Base-by-base conservation (phyloP, 257 asterid genomes). In the Nicotiana paniculata region DNA sequence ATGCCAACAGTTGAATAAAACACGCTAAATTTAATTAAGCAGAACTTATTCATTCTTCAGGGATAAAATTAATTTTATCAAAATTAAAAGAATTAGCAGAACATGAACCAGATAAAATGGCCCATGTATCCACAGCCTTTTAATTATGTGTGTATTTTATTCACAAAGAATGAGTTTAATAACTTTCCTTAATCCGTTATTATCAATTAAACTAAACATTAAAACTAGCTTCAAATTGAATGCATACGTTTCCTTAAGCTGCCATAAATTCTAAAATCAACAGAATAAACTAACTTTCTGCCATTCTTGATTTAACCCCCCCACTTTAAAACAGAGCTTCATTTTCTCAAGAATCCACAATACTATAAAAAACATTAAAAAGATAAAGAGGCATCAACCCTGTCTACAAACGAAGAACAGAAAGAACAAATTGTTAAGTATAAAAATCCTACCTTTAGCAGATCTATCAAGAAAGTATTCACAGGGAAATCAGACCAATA, bases 381-480 rank as follows among this genome's bases (percentile, higher is more conserved):
- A 16, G 35, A 35, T 4, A 17, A 33, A 53, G 39, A 35, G 4
- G 35, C 35, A 32, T 32, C 4, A 32, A 32, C 4, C 35, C 79
- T 64, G 46, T 82, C 58, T 5, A 26, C n/a, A 30, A 32, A 32
- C 0, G 24, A n/a, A 76, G 13, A 30, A 72, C 51, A 54, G 2
- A 24, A 81, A 55, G 2, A 79, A 59, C 39, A 46, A 64, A 51
- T 62, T 26, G 12, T 28, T 21, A 4, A 67, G 82, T 26, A 39
- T 64, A 63, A 67, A 80, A 26, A 59, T 67, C 82, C 81, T 33
- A 83, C 81, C 81, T 81, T 55, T 21, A 57, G 77, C 80, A 68
- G 79, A 83, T 81, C 77, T 46, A 39, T 48, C 30, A 55, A 55
- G 16, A 39, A 26, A 58, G 81, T 83, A 79, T 86, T 82, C 65